These are phyloP conservation scores for Ophiognomonia clavigignenti-juglandacearum DNA, from an alignment of 2,329 filamentous ascomycete species.

Conservation along the genomic window DNA sequence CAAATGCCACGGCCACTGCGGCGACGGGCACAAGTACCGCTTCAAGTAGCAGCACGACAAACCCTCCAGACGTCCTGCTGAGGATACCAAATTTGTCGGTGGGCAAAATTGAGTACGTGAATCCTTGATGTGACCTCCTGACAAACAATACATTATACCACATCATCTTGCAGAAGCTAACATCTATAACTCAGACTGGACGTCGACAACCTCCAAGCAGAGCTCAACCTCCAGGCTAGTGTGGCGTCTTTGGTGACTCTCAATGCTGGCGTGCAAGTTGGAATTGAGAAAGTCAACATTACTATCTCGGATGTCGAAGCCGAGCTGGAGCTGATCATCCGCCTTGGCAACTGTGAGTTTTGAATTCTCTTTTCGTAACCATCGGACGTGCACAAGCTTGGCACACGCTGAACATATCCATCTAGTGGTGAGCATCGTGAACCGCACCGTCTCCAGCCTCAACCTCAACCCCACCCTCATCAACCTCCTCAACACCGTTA, in stretches of 20 bases:
- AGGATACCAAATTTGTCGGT: constrained; percentile 54
- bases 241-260: constrained; percentile 53
- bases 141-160: background rate
- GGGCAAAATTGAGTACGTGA: constrained; percentile 45
- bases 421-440: constrained; percentile 52
- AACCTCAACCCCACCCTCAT: constrained; percentile 59
- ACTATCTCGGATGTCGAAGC: constrained; percentile 57
- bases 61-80: constrained; percentile 52
- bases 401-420: background rate
- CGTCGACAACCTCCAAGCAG: constrained; percentile 53
- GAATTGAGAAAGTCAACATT: constrained; percentile 49
- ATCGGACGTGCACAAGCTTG: background rate
- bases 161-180: background rate
- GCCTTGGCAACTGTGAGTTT: constrained; percentile 42
- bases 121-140: background rate
- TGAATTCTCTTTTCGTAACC: background rate
- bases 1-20: constrained; percentile 17
- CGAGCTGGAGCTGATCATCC: constrained; percentile 53
- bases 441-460: constrained; percentile 53
- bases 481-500: constrained; percentile 48
- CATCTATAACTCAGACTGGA: constrained; percentile 30
- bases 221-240: constrained; percentile 56
- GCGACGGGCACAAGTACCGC: constrained; percentile 17
- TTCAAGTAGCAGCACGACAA: constrained; percentile 23
- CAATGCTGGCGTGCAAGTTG: constrained; percentile 49